Conservation (phyloP, 2,329 filamentous ascomycete species). For the Cercospora sojina region DNA sequence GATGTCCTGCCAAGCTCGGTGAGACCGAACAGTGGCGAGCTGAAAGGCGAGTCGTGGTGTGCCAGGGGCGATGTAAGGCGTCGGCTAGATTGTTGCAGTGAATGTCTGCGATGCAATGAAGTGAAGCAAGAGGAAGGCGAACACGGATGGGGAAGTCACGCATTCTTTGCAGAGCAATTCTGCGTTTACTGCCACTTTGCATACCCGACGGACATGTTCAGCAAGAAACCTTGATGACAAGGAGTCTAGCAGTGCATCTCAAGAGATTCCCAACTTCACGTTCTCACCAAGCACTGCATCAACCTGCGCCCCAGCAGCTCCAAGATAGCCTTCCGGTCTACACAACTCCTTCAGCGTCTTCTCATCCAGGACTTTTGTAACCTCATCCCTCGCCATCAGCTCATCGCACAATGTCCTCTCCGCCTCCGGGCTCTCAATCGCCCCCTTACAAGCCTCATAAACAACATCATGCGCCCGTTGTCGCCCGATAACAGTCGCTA, state of each 20-base stretch:
- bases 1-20: conserved; percentile 7
- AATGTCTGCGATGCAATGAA: background rate
- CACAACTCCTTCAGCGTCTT: conserved; percentile 29
- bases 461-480: conserved; percentile 40
- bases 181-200: background rate
- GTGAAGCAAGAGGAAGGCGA: background rate
- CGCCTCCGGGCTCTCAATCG: conserved; percentile 25
- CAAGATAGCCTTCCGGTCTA: conserved; percentile 32
- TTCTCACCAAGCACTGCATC: conserved; percentile 18
- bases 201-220: background rate
- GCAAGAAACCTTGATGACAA: background rate
- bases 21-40: conserved; percentile 4
- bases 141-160: background rate
- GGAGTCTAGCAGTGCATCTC: background rate
- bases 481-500: conserved; percentile 37
- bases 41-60: background rate
- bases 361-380: conserved; percentile 19
- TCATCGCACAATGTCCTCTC: conserved; percentile 17
- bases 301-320: conserved; percentile 28
- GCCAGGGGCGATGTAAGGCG: background rate
- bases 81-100: background rate
- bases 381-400: conserved; percentile 22
- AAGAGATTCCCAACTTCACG: background rate
- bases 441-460: conserved; percentile 38
- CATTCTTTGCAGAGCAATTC: background rate